Conservation (phyloP, 176 grass and related monocot genomes). For the Rhynchospora tenuis region DNA sequence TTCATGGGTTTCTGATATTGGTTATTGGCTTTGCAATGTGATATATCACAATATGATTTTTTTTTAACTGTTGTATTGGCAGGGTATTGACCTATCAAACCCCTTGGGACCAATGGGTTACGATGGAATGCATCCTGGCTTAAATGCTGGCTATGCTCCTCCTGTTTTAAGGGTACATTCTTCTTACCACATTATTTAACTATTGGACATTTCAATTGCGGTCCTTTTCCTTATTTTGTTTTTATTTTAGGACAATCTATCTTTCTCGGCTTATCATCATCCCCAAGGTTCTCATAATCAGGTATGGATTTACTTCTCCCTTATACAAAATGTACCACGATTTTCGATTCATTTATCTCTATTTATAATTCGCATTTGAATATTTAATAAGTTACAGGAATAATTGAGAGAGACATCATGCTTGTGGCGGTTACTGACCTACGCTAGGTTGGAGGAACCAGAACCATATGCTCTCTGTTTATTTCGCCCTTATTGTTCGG, state of each 20-base stretch:
- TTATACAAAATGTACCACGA: not conserved
- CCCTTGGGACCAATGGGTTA: conserved; percentile 27
- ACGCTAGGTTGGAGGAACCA: not conserved
- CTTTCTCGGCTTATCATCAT: conserved; percentile 23
- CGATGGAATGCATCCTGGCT: conserved; percentile 25
- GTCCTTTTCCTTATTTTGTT: conserved; percentile 1
- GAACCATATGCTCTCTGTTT: not conserved
- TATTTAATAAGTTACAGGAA: conserved; percentile 22
- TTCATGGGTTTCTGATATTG: conserved; percentile 1
- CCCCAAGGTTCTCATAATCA: conserved; percentile 27
- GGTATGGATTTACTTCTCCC: conserved; percentile 11
- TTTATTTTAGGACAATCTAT: conserved; percentile 13
- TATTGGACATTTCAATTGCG: conserved; percentile 2
- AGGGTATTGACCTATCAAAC: conserved; percentile 43
- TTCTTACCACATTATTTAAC: not conserved
- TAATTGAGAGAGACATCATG: not conserved
- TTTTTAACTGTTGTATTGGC: conserved; percentile 12
- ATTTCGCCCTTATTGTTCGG: not conserved
- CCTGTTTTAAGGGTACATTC: conserved; percentile 36
- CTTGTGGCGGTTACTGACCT: not conserved
- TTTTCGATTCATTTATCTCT: not conserved
- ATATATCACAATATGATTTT: not conserved
- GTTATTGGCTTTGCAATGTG: not conserved
- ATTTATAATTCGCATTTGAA: not conserved
- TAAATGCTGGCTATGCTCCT: conserved; percentile 28